Conservation (phyloP, 2,329 filamentous ascomycete species). For the Dothistroma pini region DNA sequence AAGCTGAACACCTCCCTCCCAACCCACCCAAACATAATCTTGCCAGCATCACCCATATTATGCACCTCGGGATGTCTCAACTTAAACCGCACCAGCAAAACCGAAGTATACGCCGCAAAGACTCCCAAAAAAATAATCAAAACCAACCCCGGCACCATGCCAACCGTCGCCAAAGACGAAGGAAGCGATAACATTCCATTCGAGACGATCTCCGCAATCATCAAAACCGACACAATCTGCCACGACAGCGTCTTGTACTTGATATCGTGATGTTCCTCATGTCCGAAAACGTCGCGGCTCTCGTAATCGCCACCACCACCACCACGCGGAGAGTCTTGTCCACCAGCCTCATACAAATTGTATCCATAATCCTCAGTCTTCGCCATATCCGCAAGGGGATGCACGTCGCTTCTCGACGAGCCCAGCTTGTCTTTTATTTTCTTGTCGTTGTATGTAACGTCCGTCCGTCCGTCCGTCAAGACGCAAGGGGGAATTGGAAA, state of each 20-base stretch:
- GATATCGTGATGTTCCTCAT: conserved; percentile 41
- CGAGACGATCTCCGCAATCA: conserved; percentile 54
- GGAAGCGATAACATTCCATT: conserved; percentile 53
- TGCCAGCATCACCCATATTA: conserved; percentile 38
- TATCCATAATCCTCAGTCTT: conserved; percentile 6
- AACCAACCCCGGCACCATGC: conserved; percentile 51
- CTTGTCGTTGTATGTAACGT: not conserved
- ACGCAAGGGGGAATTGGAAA: too few relatives aligned
- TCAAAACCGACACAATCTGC: conserved; percentile 51
- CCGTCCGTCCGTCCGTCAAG: too few relatives aligned
- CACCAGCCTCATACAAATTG: not conserved
- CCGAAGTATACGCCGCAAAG: conserved; percentile 52
- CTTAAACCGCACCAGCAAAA: conserved; percentile 45
- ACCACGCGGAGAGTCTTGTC: not conserved
- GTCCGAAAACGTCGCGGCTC: conserved; percentile 41
- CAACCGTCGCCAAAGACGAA: conserved; percentile 50
- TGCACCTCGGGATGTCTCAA: conserved; percentile 37
- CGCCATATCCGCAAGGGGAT: conserved; percentile 6
- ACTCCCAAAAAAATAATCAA: conserved; percentile 50
- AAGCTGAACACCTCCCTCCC: conserved; percentile 29
- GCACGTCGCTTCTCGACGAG: conserved; percentile 1
- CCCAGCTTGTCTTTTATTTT: not conserved
- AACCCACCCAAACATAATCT: conserved; percentile 33
- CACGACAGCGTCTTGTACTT: conserved; percentile 54
- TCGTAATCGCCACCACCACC: conserved; percentile 3